Base-by-base conservation (phyloP, 768 basidiomycete species). In the Phlebiopsis gigantea region DNA sequence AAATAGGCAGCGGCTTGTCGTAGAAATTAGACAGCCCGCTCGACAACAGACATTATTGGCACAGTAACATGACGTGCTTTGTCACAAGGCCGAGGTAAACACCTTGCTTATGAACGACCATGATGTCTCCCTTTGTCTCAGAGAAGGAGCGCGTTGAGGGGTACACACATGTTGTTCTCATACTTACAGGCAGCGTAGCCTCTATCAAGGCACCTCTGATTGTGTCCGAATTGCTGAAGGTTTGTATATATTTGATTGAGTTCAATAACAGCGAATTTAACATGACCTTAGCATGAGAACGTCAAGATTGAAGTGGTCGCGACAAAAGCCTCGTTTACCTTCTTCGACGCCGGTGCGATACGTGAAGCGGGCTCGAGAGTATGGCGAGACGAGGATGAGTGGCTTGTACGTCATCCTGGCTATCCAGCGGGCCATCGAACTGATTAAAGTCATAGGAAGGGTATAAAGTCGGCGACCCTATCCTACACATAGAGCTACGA, bases 131-230 rank as follows among this genome's bases (percentile, higher is more conserved):
- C 1, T 67, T 67, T 43, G 59, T 67, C 8, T 63, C 68, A 24
- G 65, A 67, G 29, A 49, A 63, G 21, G 64, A 67, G 34, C 61
- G 63, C 10, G 46, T 22, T 10, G 67, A 73, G 19, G 78, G 77
- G 1, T 70, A 68, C 58, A 76, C 73, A 0, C 88, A 95, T 66
- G 82, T 97, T 44, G 71, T 98, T 4, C 77, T 98, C 39, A 84
- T 98, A 58, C 86, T 89, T 0, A 91, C 93, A 0, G 95, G 96
- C n/a, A 94, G 91, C 65, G 96, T 99, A 8, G 95, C 96, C 0
- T 93, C 93, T 51, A 82, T 98, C 67, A 98, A 98, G 66, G 86
- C 86, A 1, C 93, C 95, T 4, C 78, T 97, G 53, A 97, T 99
- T 57, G 90, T 92, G 19, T 70, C 77, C 26, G 88, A 87, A 61